Evolutionary conservation across 306 rosid genomes (phyloP).

Genomic region (Prunus campanulata): DNA sequence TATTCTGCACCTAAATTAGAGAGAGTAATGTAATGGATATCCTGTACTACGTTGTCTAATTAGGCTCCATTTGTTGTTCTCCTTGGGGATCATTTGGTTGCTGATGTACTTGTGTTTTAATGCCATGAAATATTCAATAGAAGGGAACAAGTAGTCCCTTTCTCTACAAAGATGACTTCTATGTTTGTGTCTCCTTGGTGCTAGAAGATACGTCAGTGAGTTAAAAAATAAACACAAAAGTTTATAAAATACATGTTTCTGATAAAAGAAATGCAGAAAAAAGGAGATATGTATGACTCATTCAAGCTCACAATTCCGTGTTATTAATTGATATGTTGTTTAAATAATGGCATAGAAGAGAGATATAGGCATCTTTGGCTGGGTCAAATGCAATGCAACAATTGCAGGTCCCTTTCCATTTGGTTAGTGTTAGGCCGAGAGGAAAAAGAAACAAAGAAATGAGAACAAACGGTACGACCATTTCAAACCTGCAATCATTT

Average conservation of each 20-base stretch:
- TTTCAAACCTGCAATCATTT: slow-evolving; percentile 29
- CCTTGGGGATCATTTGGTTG: background rate
- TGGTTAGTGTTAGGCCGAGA: slow-evolving; percentile 39
- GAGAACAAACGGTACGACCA: slow-evolving; percentile 41
- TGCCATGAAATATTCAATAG: slow-evolving; percentile 2
- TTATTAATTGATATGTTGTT: slow-evolving; percentile 5
- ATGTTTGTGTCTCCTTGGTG: slow-evolving; percentile 11
- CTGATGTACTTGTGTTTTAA: background rate
- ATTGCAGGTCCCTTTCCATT: slow-evolving; percentile 32
- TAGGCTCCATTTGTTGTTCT: background rate
- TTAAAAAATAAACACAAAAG: background rate
- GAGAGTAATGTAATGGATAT: background rate
- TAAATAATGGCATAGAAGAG: slow-evolving; percentile 13
- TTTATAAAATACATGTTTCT: background rate
- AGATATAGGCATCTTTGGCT: slow-evolving; percentile 36
- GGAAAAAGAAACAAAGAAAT: slow-evolving; percentile 34
- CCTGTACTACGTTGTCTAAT: background rate
- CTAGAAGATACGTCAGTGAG: background rate
- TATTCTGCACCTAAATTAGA: background rate
- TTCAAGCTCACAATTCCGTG: slow-evolving; percentile 14
- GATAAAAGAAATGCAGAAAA: background rate
- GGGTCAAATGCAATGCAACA: slow-evolving; percentile 34
- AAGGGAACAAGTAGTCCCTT: slow-evolving; percentile 13
- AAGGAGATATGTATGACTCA: slow-evolving; percentile 21
- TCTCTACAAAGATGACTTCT: slow-evolving; percentile 11